These are phyloP conservation scores for Jacaranda mimosifolia DNA, from an alignment of 257 asterid species.

Conservation along the genomic window DNA sequence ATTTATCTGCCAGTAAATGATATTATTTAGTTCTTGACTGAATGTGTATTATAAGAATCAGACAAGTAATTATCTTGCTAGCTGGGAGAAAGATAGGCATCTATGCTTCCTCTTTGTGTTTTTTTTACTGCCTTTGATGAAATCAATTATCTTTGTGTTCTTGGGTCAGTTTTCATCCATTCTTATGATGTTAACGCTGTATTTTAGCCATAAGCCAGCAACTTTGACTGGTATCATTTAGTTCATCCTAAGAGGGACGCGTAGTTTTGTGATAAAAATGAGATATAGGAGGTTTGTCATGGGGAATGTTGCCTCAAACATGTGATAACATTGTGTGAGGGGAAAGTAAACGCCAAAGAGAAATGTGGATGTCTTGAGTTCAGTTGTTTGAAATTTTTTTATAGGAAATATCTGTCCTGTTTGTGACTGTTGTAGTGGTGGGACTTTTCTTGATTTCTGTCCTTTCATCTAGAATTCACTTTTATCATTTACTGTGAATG, in stretches of 20 bases:
- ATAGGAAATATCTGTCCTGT: neutral
- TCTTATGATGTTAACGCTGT: neutral
- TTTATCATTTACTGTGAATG: neutral
- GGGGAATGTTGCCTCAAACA: slow-evolving; percentile 26
- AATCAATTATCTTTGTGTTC: neutral
- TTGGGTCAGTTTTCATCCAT: neutral
- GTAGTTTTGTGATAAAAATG: neutral
- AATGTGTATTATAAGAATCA: neutral
- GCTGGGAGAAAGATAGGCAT: neutral
- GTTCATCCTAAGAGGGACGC: neutral
- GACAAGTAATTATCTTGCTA: neutral
- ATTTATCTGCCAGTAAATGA: neutral
- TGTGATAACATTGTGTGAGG: slow-evolving; percentile 9
- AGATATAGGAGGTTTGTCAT: neutral
- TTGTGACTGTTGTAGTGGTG: neutral
- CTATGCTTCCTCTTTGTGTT: neutral
- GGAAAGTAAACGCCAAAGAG: neutral
- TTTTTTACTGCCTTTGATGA: neutral
- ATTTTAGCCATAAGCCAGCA: slow-evolving; percentile 1
- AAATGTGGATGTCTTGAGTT: neutral
- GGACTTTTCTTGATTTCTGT: slow-evolving; percentile 6
- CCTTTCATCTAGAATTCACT: neutral
- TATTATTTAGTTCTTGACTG: neutral
- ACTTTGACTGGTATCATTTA: neutral
- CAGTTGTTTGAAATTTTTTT: slow-evolving; percentile 7